A percentile compares a stretch with the other conserved stretches of the same genome.
phyloP scores from a whole-genome alignment of 1,284 basidiomycete genomes.

The Hymenochaete sp. region DNA sequence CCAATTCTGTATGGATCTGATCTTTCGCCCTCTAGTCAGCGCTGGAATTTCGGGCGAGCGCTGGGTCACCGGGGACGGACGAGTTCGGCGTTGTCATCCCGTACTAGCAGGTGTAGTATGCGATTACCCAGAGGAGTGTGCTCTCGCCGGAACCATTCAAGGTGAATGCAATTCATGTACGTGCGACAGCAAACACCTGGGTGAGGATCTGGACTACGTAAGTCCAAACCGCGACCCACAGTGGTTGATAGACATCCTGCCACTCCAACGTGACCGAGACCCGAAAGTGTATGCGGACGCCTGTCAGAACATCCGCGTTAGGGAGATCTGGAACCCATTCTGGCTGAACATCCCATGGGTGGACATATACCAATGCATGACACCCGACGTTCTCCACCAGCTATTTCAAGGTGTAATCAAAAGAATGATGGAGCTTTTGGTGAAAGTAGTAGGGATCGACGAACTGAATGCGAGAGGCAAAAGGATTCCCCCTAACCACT shows the following conservation, averaged over 20 bases:
- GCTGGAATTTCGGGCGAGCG: conserved; percentile 18
- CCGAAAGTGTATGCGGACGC: not conserved
- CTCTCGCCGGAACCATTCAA: conserved; percentile 15
- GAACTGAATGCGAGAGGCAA: conserved; percentile 22
- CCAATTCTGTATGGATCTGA: conserved; percentile 20
- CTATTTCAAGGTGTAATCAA: conserved; percentile 27
- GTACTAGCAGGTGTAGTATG: conserved; percentile 21
- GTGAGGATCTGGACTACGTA: no score
- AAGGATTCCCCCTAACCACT: conserved; percentile 19
- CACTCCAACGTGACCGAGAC: not conserved
- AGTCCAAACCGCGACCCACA: conserved; percentile 8
- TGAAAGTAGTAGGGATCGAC: conserved; percentile 14
- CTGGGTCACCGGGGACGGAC: conserved; percentile 19
- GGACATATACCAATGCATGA: conserved; percentile 22
- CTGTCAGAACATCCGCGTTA: not conserved
- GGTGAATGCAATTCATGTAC: conserved; percentile 13
- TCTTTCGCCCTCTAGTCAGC: conserved; percentile 18
- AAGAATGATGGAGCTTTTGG: conserved; percentile 22
- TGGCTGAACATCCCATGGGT: conserved; percentile 20
- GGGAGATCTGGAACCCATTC: conserved; percentile 16
- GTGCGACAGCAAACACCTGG: not conserved
- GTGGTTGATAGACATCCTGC: not conserved
- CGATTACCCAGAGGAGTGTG: conserved; percentile 24
- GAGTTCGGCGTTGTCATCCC: conserved; percentile 17
- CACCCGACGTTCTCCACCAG: conserved; percentile 28